Evolutionary conservation across 306 rosid genomes (phyloP), one percentile per base, ranked within the genome.

Genomic region (Canavalia ensiformis): DNA sequence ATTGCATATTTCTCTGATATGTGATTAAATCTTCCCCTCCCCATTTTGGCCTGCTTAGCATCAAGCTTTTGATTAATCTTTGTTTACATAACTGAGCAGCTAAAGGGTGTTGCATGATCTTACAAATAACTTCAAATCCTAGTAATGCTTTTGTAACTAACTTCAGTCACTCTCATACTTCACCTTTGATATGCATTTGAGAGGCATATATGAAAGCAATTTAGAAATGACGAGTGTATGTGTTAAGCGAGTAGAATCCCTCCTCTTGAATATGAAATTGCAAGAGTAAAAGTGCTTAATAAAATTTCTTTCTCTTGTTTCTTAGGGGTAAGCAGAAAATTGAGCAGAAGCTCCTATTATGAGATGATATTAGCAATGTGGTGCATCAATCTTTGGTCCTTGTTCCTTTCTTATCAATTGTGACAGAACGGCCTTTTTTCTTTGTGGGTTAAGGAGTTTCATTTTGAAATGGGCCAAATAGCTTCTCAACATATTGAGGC

Each of bases 211-310:
- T 13, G 29, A 42, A 67, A 62, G 46, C 10, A 42, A 49, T 39
- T 58, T 58, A 45, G 51, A 66, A 77, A 34, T 63, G 44, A 34
- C 50, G 18, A 33, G 50, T 63, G 54, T 59, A 54, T 28, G 28
- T 55, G 33, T 65, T 72, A 45, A 54, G 73, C 68, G 37, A 66
- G 57, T 31, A 52, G 58, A 47, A 76, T 82, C 44, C 44, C 46
- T 66, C 56, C 74, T 29, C 50, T 82, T 39, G 54, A 55, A 55
- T 59, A 76, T n/a, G 41, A 82, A 74, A 82, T 60, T 55, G 44
- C n/a, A 8, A 46, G 65, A 39, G 46, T 44, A 33, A 45, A 50
- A n/a, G 3, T 34, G 49, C 63, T 76, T 62, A 9, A 49, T 45
- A 47, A 39, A 60, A 39, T 46, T 60, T 78, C 49, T 68, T 55